These are phyloP conservation scores for Zalaria sp. DNA, from an alignment of 2,329 filamentous ascomycete species.

Conservation along the genomic window DNA sequence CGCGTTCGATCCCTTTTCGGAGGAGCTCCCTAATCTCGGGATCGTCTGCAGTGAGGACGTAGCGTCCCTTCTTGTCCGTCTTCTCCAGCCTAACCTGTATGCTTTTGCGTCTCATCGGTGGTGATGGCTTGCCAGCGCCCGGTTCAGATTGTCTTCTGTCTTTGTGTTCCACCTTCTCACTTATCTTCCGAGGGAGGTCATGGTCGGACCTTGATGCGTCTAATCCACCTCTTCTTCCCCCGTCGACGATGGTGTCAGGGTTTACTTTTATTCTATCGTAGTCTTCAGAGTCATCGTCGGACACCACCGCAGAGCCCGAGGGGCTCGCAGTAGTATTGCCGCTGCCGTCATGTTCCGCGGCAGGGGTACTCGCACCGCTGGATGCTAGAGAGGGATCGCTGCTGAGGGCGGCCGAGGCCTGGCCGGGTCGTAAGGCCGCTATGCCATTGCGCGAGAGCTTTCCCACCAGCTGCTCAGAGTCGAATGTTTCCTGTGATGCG, in stretches of 20 bases:
- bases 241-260: slow-evolving; percentile 20
- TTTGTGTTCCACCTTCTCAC: slow-evolving; percentile 2
- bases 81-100: slow-evolving; percentile 33
- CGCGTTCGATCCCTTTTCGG: slow-evolving; percentile 26
- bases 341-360: neutral
- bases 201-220: neutral
- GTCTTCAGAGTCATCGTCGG: slow-evolving; percentile 25
- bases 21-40: slow-evolving; percentile 33
- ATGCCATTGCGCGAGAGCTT: slow-evolving; percentile 9
- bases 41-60: slow-evolving; percentile 36
- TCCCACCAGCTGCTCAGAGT: slow-evolving; percentile 10
- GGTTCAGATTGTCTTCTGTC: slow-evolving; percentile 3
- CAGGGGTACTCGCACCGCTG: neutral
- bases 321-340: neutral
- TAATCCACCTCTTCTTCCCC: slow-evolving; percentile 10
- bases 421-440: slow-evolving; percentile 7
- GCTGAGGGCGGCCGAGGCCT: neutral
- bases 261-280: slow-evolving; percentile 24
- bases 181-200: neutral
- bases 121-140: slow-evolving; percentile 1
- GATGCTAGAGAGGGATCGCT: neutral
- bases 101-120: slow-evolving; percentile 18
- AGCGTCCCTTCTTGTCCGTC: slow-evolving; percentile 30
- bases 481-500: slow-evolving; percentile 10
- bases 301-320: slow-evolving; percentile 2